These are phyloP conservation scores for Xylariaceae sp. DNA, from an alignment of 2,329 filamentous ascomycete species.

Conservation along the genomic window DNA sequence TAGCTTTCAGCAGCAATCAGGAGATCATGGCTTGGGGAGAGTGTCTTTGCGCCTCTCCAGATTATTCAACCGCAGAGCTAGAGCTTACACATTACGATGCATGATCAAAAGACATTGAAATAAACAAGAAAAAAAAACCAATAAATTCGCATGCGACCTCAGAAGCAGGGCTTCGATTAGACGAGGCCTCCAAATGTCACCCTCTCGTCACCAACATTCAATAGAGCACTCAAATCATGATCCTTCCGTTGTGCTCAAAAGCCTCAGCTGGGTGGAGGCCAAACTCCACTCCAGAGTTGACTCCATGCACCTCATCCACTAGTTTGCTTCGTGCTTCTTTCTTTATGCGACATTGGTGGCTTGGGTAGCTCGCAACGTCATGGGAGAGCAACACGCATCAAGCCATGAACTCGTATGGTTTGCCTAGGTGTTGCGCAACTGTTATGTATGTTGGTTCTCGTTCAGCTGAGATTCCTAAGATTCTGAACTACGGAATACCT, in stretches of 20 bases:
- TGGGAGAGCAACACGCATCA: background rate
- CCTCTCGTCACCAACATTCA: background rate
- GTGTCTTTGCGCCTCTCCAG: background rate
- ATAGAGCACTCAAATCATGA: background rate
- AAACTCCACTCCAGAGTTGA: background rate
- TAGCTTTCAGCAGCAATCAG: background rate
- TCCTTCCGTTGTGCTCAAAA: background rate
- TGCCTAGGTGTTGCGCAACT: background rate
- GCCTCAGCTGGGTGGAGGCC: background rate
- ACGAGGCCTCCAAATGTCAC: conserved; percentile 5
- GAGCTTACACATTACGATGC: background rate
- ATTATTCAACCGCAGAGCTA: background rate
- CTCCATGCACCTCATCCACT: background rate
- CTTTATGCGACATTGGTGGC: background rate
- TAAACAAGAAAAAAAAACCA: background rate
- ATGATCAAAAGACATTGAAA: conserved; percentile 1
- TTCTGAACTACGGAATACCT: too few species aligned
- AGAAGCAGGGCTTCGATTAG: background rate
- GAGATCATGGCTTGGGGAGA: background rate
- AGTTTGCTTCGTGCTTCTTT: conserved; percentile 1
- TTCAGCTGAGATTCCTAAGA: background rate
- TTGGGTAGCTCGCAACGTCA: conserved; percentile 2
- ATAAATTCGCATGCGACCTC: background rate
- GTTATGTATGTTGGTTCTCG: background rate
- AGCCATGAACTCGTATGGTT: background rate